Base-by-base conservation (phyloP, 2,329 filamentous ascomycete genomes). In the Dryadomyces sulphureus region DNA sequence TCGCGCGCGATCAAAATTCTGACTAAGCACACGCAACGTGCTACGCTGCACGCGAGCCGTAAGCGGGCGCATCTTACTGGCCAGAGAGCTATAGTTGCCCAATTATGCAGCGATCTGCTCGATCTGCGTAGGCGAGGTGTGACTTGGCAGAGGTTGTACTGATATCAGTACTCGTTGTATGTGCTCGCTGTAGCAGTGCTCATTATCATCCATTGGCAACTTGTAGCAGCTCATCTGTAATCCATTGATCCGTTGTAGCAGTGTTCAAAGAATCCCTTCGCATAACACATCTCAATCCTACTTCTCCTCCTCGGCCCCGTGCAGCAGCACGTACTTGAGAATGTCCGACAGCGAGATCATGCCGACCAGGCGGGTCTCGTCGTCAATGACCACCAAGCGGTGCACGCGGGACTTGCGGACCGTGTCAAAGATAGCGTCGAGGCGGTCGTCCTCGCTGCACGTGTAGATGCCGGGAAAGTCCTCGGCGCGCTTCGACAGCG, bases 381-480 rank as follows among this genome's bases (percentile, higher is more conserved):
- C 88, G 62, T 98, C 89, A 48, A 98, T 85, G 42, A 98, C 83
- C 47, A 96, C 81, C 53, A 98, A 71, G 52, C 92, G 77, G 64
- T 98, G 92, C 24, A 98, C 90, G 50, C 93, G 77, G 40, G 89
- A 94, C 65, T 90, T 93, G 54, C 90, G 84, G 54, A 98, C 85
- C 1, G 92, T 96, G 62, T 95, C 89, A 61, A 96, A 96, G 54
- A 98, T 92, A 11, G 89, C 90, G 60, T 94, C 90, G 43, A 98
- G 74, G 46, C 89, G 81, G 63, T 98, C 92, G 51, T 93, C 82
- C 52, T 92, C 74, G 40, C 81, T 86, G 67, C 92, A 98, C 0
- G 90, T 96, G 64, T 95, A 96, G 52, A 98, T 96, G 38, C 93
- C 92, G 1, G 88, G 83, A 57, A 94, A 95, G 55, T 95, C 90